phyloP scores from a whole-genome alignment of 352 stramenopile genomes.

The Salisapilia sapeloensis region DNA sequence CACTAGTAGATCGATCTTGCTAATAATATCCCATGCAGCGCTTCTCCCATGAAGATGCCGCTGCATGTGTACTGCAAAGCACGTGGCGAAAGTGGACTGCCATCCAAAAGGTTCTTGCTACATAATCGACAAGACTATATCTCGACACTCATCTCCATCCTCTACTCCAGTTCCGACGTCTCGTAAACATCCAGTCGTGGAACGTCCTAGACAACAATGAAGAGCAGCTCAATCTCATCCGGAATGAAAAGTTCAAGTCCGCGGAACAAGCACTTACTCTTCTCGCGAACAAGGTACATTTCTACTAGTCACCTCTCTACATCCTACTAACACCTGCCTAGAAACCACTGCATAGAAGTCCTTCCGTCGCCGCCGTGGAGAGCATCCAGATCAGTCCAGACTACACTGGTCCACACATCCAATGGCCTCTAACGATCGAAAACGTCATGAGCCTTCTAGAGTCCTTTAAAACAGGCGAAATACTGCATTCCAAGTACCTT shows the following conservation, averaged over 20 bases:
- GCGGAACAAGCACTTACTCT: conserved; percentile 64
- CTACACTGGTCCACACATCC: conserved; percentile 63
- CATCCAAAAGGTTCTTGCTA: conserved; percentile 33
- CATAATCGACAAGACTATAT: not conserved
- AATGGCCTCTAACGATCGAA: conserved; percentile 69
- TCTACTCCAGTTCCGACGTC: conserved; percentile 38
- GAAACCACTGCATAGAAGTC: conserved; percentile 22
- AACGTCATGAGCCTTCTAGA: conserved; percentile 82
- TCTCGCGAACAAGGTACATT: conserved; percentile 45
- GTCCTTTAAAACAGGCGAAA: conserved; percentile 77
- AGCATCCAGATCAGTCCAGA: conserved; percentile 29
- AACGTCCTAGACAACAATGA: conserved; percentile 84
- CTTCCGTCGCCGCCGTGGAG: conserved; percentile 34
- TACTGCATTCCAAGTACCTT: conserved; percentile 86
- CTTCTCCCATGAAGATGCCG: conserved; percentile 60
- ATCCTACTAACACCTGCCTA: conserved; percentile 2
- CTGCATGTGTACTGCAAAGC: conserved; percentile 64
- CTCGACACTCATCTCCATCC: not conserved
- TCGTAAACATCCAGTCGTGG: conserved; percentile 73
- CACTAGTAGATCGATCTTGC: not conserved
- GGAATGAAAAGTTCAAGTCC: conserved; percentile 71
- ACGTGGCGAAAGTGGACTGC: conserved; percentile 48
- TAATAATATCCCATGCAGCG: conserved; percentile 28
- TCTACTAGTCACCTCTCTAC: not conserved
- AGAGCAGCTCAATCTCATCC: conserved; percentile 79